These are phyloP conservation scores for Solanum megistacrolobum DNA, from an alignment of 257 asterid genomes.

Conservation along the genomic window DNA sequence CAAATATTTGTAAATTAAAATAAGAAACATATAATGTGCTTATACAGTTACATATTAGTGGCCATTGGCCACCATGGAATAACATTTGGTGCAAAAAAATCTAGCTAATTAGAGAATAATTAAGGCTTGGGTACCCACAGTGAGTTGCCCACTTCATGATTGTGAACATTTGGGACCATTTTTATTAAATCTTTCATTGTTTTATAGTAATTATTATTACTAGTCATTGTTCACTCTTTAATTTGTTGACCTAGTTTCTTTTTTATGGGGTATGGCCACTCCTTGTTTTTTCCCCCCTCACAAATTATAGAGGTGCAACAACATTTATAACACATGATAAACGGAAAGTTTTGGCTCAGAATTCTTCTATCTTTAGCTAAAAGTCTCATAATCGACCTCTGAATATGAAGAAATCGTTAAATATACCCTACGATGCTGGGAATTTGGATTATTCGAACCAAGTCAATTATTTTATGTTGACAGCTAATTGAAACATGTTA, in stretches of 20 bases:
- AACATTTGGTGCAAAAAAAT: not conserved
- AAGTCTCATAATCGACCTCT: not conserved
- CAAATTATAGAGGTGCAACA: not conserved
- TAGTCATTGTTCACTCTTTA: not conserved
- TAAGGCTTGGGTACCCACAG: not conserved
- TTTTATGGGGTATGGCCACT: not conserved
- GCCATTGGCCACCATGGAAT: not conserved
- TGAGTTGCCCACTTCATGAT: not conserved
- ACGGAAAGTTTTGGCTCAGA: fast-evolving
- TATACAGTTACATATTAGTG: not conserved
- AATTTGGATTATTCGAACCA: not conserved
- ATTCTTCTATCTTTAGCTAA: not conserved
- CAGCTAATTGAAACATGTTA: not conserved
- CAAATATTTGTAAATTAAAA: not conserved
- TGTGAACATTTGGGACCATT: not conserved
- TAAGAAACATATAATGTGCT: not conserved
- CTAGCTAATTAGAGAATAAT: not conserved
- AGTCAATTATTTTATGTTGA: not conserved
- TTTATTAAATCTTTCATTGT: not conserved
- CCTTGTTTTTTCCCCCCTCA: not conserved
- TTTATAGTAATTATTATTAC: not conserved
- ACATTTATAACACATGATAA: not conserved
- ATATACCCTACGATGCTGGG: not conserved
- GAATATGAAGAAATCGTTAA: not conserved
- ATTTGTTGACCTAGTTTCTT: not conserved